A percentile compares a stretch with the other conserved stretches of the same genome.
These are phyloP conservation scores for Strobilomyces dryophilus DNA, from an alignment of 768 basidiomycete genomes.

Conservation along the genomic window DNA sequence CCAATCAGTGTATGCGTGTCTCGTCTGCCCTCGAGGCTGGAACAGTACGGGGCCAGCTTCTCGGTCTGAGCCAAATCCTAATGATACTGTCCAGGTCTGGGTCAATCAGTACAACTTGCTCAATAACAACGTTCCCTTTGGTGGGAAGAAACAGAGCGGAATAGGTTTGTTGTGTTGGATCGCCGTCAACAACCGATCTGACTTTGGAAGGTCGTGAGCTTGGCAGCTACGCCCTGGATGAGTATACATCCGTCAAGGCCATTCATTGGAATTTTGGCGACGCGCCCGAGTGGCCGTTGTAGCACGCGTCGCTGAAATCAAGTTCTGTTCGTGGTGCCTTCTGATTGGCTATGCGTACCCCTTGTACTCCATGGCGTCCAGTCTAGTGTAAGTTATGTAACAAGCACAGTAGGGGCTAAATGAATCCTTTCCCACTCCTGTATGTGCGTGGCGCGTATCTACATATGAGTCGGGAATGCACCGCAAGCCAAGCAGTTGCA, in stretches of 20 bases:
- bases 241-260: conserved; percentile 80
- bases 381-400: conserved; percentile 16
- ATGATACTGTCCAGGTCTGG: conserved; percentile 60
- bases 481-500: conserved; percentile 7
- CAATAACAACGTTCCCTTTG: conserved; percentile 89
- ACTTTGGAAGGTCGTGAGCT: conserved; percentile 71
- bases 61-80: not conserved
- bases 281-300: conserved; percentile 75
- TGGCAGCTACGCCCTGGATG: conserved; percentile 78
- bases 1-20: conserved; percentile 86
- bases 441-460: not conserved
- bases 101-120: conserved; percentile 86
- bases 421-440: conserved; percentile 10
- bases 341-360: not conserved
- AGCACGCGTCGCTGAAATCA: conserved; percentile 6
- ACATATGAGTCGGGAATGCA: conserved; percentile 5
- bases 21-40: conserved; percentile 85
- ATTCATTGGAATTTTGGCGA: conserved; percentile 89
- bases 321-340: not conserved
- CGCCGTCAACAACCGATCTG: conserved; percentile 4
- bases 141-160: conserved; percentile 92
- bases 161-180: conserved; percentile 45
- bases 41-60: conserved; percentile 48
- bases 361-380: not conserved
- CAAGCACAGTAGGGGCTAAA: conserved; percentile 3